Evolutionary conservation across 1,284 basidiomycete genomes (phyloP).

Genomic region (Cryptococcus hybrid): DNA sequence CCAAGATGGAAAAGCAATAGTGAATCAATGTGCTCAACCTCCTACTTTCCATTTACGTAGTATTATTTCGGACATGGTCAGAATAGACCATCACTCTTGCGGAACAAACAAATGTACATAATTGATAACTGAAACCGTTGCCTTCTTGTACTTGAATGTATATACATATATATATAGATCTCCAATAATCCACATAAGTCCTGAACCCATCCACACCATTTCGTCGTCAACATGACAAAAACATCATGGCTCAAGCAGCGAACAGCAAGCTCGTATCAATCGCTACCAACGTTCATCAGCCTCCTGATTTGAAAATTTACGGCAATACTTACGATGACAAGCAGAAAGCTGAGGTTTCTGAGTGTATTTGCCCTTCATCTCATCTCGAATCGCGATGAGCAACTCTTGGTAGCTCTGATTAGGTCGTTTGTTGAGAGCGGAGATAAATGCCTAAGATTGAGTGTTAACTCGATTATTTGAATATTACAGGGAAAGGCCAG

Average conservation of each 20-base stretch:
- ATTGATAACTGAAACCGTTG: too few species aligned
- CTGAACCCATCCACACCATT: too few species aligned
- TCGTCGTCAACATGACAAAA: too few species aligned
- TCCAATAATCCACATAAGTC: too few species aligned
- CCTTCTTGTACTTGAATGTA: too few species aligned
- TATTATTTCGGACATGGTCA: too few species aligned
- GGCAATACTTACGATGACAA: constrained; percentile 33
- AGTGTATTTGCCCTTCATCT: constrained; percentile 61
- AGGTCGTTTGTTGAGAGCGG: constrained; percentile 60
- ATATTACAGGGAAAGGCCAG: constrained; percentile 1
- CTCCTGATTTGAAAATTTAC: neutral
- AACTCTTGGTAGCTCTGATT: constrained; percentile 79
- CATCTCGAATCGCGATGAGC: constrained; percentile 63
- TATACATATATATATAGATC: too few species aligned
- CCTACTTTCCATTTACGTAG: too few species aligned
- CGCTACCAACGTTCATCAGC: constrained; percentile 1
- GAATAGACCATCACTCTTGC: too few species aligned
- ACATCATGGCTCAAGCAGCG: constrained; percentile 6
- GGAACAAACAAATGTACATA: too few species aligned
- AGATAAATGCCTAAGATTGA: constrained; percentile 65
- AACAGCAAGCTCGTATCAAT: constrained; percentile 18
- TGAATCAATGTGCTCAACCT: too few species aligned
- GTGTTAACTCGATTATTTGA: constrained; percentile 2
- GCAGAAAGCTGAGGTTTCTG: constrained; percentile 73
- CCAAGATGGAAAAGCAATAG: too few species aligned